These are phyloP conservation scores for Orbilia quercus DNA, from an alignment of 2,329 filamentous ascomycete genomes.

Conservation along the genomic window DNA sequence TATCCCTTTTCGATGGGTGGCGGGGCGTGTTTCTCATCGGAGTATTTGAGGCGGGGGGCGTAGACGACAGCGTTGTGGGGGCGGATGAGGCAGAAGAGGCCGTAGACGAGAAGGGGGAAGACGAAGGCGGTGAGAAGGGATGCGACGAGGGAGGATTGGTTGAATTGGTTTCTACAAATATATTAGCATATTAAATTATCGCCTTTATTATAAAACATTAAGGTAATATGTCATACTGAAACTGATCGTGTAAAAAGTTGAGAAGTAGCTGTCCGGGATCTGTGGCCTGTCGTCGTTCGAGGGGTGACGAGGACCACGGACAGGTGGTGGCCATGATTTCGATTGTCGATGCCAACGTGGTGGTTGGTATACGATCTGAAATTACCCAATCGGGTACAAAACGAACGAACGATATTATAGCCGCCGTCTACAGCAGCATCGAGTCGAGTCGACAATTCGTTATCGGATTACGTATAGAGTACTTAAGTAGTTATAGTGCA, in stretches of 20 bases:
- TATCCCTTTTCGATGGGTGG: conserved; percentile 86
- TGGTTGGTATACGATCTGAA: background rate
- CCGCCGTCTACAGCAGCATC: background rate
- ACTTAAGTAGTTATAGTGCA: too few relatives aligned
- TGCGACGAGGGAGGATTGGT: conserved; percentile 75
- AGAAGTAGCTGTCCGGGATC: conserved; percentile 28
- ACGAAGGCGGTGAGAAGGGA: conserved; percentile 83
- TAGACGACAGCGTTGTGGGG: conserved; percentile 94
- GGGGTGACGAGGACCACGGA: conserved; percentile 41
- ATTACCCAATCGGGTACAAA: background rate
- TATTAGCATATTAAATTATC: background rate
- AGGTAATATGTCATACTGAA: conserved; percentile 37
- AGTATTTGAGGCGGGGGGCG: conserved; percentile 90
- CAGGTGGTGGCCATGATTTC: conserved; percentile 35
- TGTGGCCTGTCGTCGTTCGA: conserved; percentile 20
- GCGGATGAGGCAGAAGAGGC: conserved; percentile 87
- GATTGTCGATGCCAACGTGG: background rate
- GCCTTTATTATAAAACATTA: background rate
- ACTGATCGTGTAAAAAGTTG: conserved; percentile 27
- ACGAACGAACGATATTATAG: background rate
- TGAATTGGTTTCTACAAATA: conserved; percentile 63
- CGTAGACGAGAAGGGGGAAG: conserved; percentile 76
- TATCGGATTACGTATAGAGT: too few relatives aligned
- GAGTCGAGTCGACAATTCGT: background rate
- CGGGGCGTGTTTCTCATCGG: conserved; percentile 88